Evolutionary conservation across 768 basidiomycete genomes (phyloP), one percentile per base, ranked within the genome.

Genomic region (Russula griseocarnosa): DNA sequence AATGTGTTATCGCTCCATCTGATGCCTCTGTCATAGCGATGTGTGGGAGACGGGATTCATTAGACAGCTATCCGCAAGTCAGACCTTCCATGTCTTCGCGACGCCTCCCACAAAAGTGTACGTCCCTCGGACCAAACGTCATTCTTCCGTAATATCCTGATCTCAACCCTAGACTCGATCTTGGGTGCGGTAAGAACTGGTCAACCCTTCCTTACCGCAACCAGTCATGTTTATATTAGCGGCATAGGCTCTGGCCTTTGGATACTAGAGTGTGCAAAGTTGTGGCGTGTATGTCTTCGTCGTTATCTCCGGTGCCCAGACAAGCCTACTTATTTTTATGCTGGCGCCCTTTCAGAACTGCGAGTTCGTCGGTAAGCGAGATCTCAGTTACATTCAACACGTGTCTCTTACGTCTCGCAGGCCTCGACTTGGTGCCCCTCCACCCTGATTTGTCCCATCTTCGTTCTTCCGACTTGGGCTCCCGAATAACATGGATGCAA

Each of bases 401-500:
- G 16, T 38, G 4, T 28, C 18, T 51, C 55, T 42, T 54, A 51
- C 32, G n/a, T 55, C 24, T 36, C 32, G 24, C 66, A 86, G 87
- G 87, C 36, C 72, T 90, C 58, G 88, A 91, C 69, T 74, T 90
- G 42, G 87, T 88, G 0, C 86, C 87, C 14, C 75, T 89, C 2
- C 86, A 90, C 61, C 87, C 88, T 3, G 81, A 90, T 71, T 78
- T 88, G n/a, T 73, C 78, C 10, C 82, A 79, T 66, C 74, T 85
- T n/a, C 82, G 82, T n/a, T 78, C 80, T 9, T 73, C 78, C 11
- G 82, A 86, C 66, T 74, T 88, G 9, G 79, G 82, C 2, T 76
- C 80, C 16, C 77, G 88, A 64, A 80, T 91, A 36, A 85, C 81
- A 57, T 91, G 88, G 88, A 79, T 87, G 1, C 86, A 87, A 61